Evolutionary conservation across 2,329 filamentous ascomycete genomes (phyloP).

Genomic region (Pseudopithomyces maydicus): DNA sequence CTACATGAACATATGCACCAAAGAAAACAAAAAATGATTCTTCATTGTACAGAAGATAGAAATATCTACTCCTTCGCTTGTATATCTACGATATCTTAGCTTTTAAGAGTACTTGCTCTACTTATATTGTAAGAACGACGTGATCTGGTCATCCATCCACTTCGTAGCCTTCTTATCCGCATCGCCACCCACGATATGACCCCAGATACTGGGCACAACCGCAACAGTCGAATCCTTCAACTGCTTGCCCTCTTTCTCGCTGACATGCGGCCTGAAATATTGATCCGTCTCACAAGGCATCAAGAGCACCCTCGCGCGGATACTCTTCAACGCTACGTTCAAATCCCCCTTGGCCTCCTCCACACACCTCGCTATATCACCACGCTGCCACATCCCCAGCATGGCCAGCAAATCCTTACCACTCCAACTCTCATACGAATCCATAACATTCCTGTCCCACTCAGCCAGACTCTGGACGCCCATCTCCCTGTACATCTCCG

Average conservation of each 20-base stretch:
- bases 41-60: too few species aligned
- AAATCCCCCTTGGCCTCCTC: constrained; percentile 27
- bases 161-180: constrained; percentile 36
- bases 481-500: constrained; percentile 41
- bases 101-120: too few species aligned
- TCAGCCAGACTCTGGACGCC: constrained; percentile 32
- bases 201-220: constrained; percentile 47
- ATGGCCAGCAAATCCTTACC: constrained; percentile 46
- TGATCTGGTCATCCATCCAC: constrained; percentile 23
- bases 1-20: too few species aligned
- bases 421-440: constrained; percentile 30
- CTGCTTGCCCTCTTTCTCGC: constrained; percentile 41
- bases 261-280: constrained; percentile 50
- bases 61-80: too few species aligned
- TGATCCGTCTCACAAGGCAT: constrained; percentile 49
- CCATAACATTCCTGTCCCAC: constrained; percentile 34
- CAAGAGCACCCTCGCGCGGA: constrained; percentile 44
- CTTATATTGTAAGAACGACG: neutral
- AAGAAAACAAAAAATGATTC: too few species aligned
- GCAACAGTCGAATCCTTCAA: constrained; percentile 37
- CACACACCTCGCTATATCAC: constrained; percentile 44
- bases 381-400: constrained; percentile 50
- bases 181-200: constrained; percentile 48
- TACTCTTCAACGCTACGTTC: constrained; percentile 39
- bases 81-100: too few species aligned